A percentile compares a stretch with the other conserved stretches of the same genome.
phyloP scores from a whole-genome alignment of 176 grass and related monocot genomes.

The Musa beccarii region DNA sequence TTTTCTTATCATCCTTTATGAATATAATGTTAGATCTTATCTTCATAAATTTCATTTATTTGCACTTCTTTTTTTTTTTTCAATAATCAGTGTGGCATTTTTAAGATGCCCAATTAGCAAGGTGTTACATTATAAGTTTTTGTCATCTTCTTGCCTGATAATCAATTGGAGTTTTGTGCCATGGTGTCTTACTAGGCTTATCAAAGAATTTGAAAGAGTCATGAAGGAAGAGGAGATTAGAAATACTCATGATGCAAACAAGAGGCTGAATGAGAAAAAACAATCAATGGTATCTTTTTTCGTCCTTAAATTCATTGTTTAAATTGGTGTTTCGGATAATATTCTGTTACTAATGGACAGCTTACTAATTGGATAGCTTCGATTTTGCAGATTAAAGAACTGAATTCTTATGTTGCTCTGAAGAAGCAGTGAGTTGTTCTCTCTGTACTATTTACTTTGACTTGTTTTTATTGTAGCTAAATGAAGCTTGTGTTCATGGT shows the following conservation, averaged over 20 bases:
- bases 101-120: neutral
- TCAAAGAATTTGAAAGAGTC: constrained; percentile 90
- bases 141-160: neutral
- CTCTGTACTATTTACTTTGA: constrained; percentile 6
- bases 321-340: neutral
- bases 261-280: constrained; percentile 71
- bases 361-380: constrained; percentile 22
- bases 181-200: constrained; percentile 46
- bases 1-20: neutral
- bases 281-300: constrained; percentile 53
- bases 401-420: constrained; percentile 90
- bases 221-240: constrained; percentile 43
- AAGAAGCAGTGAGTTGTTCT: constrained; percentile 88
- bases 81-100: neutral
- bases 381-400: constrained; percentile 87
- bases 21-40: neutral
- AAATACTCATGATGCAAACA: constrained; percentile 43
- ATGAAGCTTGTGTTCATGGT: neutral
- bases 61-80: neutral
- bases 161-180: constrained; percentile 1
- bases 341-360: neutral
- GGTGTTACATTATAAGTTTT: neutral
- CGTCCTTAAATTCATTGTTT: neutral
- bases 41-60: neutral
- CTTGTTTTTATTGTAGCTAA: neutral